Conservation (phyloP, 768 basidiomycete genomes). For the Termitomyces sp. region DNA sequence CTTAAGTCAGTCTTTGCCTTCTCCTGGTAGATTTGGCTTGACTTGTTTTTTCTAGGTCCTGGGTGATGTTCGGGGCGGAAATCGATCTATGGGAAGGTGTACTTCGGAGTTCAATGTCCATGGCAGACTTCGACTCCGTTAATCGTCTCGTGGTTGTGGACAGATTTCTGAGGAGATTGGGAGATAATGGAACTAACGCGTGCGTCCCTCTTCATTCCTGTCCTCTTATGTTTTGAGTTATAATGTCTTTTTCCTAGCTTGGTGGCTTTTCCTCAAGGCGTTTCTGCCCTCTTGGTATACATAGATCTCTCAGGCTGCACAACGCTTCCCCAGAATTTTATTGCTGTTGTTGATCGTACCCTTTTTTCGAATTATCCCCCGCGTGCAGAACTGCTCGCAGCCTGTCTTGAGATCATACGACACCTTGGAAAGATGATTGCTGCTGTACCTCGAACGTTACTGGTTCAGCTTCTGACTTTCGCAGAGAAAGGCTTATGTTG, state of each 20-base stretch:
- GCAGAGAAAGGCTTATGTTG: conserved; percentile 34
- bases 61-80: conserved; percentile 40
- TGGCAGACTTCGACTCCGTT: conserved; percentile 16
- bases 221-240: background rate
- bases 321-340: conserved; percentile 18
- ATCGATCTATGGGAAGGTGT: conserved; percentile 35
- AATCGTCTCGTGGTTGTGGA: conserved; percentile 19
- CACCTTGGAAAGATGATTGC: conserved; percentile 28
- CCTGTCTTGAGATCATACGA: conserved; percentile 32
- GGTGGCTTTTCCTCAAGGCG: conserved; percentile 16
- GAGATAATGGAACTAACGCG: conserved; percentile 12
- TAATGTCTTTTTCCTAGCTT: conserved; percentile 15
- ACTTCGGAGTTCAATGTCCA: conserved; percentile 25
- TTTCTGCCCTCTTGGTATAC: conserved; percentile 18
- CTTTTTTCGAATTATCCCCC: conserved; percentile 32
- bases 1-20: conserved; percentile 32
- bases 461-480: conserved; percentile 28
- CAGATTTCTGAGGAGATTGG: conserved; percentile 22
- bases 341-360: conserved; percentile 23
- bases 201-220: conserved; percentile 1
- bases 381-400: conserved; percentile 18
- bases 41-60: conserved; percentile 29
- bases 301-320: conserved; percentile 15
- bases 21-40: background rate
- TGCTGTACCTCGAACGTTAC: conserved; percentile 19